Base-by-base conservation (phyloP, 2,329 filamentous ascomycete genomes). In the Albifimbria verrucaria region DNA sequence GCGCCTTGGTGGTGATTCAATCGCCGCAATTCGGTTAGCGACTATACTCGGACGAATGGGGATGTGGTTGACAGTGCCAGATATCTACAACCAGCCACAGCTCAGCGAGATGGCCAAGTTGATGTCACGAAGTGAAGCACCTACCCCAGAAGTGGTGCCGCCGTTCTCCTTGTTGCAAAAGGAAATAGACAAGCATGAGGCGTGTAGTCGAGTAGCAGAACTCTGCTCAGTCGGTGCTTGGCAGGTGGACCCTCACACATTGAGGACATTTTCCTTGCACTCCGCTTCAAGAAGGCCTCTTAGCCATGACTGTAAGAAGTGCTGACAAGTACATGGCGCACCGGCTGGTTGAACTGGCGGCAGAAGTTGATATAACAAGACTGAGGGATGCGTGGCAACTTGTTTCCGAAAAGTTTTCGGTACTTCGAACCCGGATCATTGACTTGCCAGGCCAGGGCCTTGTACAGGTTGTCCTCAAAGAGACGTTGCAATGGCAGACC, bases 1-100 rank as follows among this genome's bases (percentile, higher is more conserved):
- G 65, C 66, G 66, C 0, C 68, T 78, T 0, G 77, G 77, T 7
- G 77, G 77, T 20, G 75, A 79, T 57, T 79, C 77, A 0, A 70
- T 79, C 2, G 57, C 68, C 1, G 77, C 77, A 1, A 82, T 80
- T 72, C 75, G 72, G 53, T 57, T 80, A 2, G 77, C 78, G 1
- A 69, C 73, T 17, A 68, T 70, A 22, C 72, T 72, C 3, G 64
- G 74, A 36, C 63, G 67, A 23, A 63, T 70, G 20, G 71, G 69
- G 0, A 58, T 77, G 22, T 54, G 64, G 6, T 49, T 80, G 18
- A 72, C 67, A 2, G 77, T 80, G 1, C 71, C 72, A 1, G 68
- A 74, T n/a, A 72, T 79, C 20, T 77, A 80, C 59, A 61, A 58
- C 57, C 62, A 57, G 56, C 59, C 54, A 39, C 54, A 15, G 45